Evolutionary conservation across 345 rosid species (phyloP), one percentile per base, ranked within the genome.

Genomic region (Linum lewisii): DNA sequence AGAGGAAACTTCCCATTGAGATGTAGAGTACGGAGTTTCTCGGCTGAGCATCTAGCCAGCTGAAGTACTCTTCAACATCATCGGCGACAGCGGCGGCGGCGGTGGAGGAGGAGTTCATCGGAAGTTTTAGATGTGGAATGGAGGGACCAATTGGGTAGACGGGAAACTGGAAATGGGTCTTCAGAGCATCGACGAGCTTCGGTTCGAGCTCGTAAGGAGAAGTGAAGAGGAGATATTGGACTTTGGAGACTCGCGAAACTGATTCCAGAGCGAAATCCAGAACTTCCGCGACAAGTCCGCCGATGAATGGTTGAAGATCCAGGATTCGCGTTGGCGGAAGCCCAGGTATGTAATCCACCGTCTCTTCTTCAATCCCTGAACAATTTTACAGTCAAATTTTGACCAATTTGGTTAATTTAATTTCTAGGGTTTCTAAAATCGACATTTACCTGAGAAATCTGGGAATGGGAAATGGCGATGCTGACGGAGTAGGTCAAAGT

Each of bases 141-240:
- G 34, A 19, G 16, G 69, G 62, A 22, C 69, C 69, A 18, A 65
- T 1, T 7, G 47, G 15, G 19, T 49, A 58, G 7, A 65, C 14
- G 15, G 58, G 51, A 6, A 25, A 14, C 8, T 14, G 21, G 14
- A 26, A 49, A 3, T 18, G 21, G 3, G 29, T 14, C 34, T 29
- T 65, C 14, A 65, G 19, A 1, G 51, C 22, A 7, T 49, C 63
- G 15, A 58, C 3, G 13, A 19, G 34, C 18, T 20, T 47, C 25
- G 62, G 11, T 49, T 65, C 69, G 51, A 65, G 57, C 57, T 50
- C 69, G n/a, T 57, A 57, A 15, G 34, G n/a, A 15, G 69, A 45
- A 25, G 34, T 26, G 34, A 58, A 29, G n/a, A 65, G 50, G 23
- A 65, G 50, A 21, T n/a, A 50, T n/a, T 58, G 69, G 14, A 62